Base-by-base conservation (phyloP, 2,329 filamentous ascomycete genomes). In the Knufia petricola region DNA sequence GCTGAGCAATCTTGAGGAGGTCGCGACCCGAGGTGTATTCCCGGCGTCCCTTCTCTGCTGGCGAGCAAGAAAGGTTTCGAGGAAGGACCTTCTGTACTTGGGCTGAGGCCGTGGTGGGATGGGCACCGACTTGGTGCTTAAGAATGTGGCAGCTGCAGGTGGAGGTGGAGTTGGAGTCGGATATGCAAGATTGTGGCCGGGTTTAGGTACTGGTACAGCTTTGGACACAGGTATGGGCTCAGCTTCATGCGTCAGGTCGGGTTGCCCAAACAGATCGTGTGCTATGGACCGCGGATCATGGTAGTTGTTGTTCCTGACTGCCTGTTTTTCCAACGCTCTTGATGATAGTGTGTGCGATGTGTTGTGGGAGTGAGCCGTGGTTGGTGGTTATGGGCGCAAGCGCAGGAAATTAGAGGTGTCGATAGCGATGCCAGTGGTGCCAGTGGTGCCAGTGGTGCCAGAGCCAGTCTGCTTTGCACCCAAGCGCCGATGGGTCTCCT, bases 1-100 rank as follows among this genome's bases (percentile, higher is more conserved):
- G 61, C 80, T 80, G 66, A 77, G 78, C 52, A 81, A 71, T 50
- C 76, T 70, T 47, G 75, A 72, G 28, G 73, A 67, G 48, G 71
- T 67, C 26, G 64, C 59, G 46, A 46, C 46, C 31, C 21, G 23
- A 12, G 42, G 49, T 10, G 19, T 2, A 42, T 24, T 15, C 4
- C 12, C 21, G 3, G 15, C 32, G 20, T 36, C 46, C 30, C 32
- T 41, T 8, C 24, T 48, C 39, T 56, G 55, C 43, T 55, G 55
- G 10, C 56, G 51, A 10, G 50, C 53, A 23, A 57, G 50, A 40
- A 60, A 47, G 20, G 52, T 52, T 47, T 56, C 54, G 34, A 60
- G 55, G 41, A 59, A 56, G 26, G 57, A 60, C 50, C 52, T 55
- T 21, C 37, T 47, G 45, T 48, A 38, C 28, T 23, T 46, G 17